Base-by-base conservation (phyloP, 495 filamentous ascomycete genomes). In the Penicillium parvum region DNA sequence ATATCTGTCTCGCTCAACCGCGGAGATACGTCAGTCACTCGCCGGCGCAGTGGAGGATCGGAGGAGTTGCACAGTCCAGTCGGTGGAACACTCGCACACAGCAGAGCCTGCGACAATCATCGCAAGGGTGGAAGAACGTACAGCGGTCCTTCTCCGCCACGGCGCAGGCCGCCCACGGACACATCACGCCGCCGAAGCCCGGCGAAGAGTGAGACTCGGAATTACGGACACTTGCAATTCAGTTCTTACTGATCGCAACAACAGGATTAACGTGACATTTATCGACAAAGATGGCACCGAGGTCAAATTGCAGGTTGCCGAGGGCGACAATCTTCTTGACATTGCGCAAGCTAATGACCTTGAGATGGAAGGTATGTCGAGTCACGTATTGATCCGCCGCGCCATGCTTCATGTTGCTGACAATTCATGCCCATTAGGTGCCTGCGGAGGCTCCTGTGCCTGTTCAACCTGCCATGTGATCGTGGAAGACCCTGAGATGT, bases 391-490 rank as follows among this genome's bases (percentile, higher is more conserved):
- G 6, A 18, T 9, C 5, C 1, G 5, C 9, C 3, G 1, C 6
- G 18, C 7, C 3, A 12, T 0, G 19, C 7, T 10, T 4, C n/a
- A 12, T 16, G 7, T 23, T 1, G 2, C 40, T 53, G 10, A 53
- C 36, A 3, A 8, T 8, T 25, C 32, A 30, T 16, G 0, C 23
- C 5, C 6, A 18, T 22, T 58, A 84, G 82, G 90, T 34, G 92
- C 92, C 7, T 98, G 92, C 56, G 92, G 91, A 23, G 92, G 92
- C 12, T 94, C 87, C 5, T 96, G 92, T 53, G 92, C 94, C 49
- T 98, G 92, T 63, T 95, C 88, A 46, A 98, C 92, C 1, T 98
- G 92, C 71, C 92, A 98, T 69, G 84, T 97, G 35, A 95, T 98
- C 38, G 87, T 98, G 29, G 74, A 83, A 43, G 82, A 86, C 55